Conservation (phyloP, 2,329 filamentous ascomycete genomes). For the Huntiella bhutanensis region DNA sequence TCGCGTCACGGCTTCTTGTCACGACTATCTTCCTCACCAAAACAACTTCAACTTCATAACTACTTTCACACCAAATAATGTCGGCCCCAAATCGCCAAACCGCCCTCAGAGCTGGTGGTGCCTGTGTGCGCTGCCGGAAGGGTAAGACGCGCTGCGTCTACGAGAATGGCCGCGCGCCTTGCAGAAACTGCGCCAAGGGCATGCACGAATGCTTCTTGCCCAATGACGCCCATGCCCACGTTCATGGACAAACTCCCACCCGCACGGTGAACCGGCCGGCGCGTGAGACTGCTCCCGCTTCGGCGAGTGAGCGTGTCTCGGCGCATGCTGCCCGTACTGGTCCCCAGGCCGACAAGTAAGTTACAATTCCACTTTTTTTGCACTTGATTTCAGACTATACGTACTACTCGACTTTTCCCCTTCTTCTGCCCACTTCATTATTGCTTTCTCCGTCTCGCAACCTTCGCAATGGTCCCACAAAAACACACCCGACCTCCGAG, state of each 20-base stretch:
- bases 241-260: constrained; percentile 39
- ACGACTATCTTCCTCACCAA: neutral
- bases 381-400: constrained; percentile 5
- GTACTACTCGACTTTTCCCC: constrained; percentile 2
- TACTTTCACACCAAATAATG: constrained; percentile 17
- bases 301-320: constrained; percentile 23
- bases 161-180: constrained; percentile 41
- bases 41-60: neutral
- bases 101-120: constrained; percentile 40
- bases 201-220: constrained; percentile 45
- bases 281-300: constrained; percentile 34
- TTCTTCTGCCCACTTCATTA: neutral
- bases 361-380: constrained; percentile 14
- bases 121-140: constrained; percentile 43
- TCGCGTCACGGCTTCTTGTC: neutral
- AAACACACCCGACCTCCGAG: constrained; percentile 3
- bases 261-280: constrained; percentile 28
- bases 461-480: constrained; percentile 9
- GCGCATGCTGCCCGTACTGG: constrained; percentile 19
- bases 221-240: constrained; percentile 39
- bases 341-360: constrained; percentile 39
- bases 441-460: neutral
- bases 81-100: constrained; percentile 34
- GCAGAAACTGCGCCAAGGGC: constrained; percentile 44
- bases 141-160: constrained; percentile 47